phyloP scores from a whole-genome alignment of 805 yeast species.

The Nakazawaea ernobii region DNA sequence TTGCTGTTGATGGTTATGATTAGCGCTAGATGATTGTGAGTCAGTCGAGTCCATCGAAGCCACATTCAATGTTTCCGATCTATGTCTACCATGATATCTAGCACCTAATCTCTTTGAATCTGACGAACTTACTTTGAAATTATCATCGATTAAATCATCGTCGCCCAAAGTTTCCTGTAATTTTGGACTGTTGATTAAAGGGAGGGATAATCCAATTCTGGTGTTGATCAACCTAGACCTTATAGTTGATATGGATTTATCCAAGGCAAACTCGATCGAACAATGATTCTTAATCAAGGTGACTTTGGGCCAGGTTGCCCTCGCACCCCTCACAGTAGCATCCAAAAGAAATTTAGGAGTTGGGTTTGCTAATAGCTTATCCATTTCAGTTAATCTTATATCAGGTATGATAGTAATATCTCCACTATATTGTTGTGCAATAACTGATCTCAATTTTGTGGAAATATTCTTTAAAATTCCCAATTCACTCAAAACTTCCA shows the following conservation, averaged over 20 bases:
- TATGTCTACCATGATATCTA: slow-evolving; percentile 3
- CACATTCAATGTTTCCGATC: slow-evolving; percentile 5
- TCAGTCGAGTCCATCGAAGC: background rate
- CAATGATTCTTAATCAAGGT: slow-evolving; percentile 85
- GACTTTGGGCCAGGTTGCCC: slow-evolving; percentile 91
- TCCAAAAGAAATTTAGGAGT: slow-evolving; percentile 67
- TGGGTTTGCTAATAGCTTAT: slow-evolving; percentile 72
- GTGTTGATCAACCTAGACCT: slow-evolving; percentile 52
- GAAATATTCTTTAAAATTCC: slow-evolving; percentile 71
- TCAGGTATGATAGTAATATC: slow-evolving; percentile 91
- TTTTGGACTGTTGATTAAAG: background rate
- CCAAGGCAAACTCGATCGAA: slow-evolving; percentile 82
- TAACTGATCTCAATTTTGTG: slow-evolving; percentile 66
- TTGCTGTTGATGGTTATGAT: background rate
- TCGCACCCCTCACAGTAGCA: slow-evolving; percentile 73
- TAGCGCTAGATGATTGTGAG: no score
- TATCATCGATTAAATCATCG: background rate
- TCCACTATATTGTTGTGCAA: slow-evolving; percentile 87
- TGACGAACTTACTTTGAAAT: background rate
- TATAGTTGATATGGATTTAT: slow-evolving; percentile 64
- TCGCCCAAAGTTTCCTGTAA: background rate
- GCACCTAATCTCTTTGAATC: background rate
- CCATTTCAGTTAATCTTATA: slow-evolving; percentile 50
- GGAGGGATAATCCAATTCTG: slow-evolving; percentile 1
- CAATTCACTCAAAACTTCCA: slow-evolving; percentile 67